Evolutionary conservation across 148 eudicot genomes (phyloP), one percentile per base, ranked within the genome.

Genomic region (Salicornia ramosissima): DNA sequence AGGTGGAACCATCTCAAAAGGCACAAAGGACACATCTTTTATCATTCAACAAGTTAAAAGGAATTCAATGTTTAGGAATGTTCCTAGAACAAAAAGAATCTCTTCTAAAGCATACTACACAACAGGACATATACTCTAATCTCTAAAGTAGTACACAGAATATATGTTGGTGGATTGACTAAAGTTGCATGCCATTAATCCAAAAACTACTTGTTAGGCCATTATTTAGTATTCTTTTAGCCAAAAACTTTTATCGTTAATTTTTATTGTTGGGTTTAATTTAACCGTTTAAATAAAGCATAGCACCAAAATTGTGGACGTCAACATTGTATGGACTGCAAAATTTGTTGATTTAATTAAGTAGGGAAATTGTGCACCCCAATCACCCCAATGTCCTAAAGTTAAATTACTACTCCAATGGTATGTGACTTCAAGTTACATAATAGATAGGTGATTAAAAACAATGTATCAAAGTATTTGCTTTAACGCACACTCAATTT

Each of bases 301-400:
- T 49, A 34, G 24, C 18, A 42, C 29, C 50, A 57, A 16, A 43
- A 10, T 29, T 57, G 16, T 57, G 53, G 39, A 70, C 65, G 58
- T 67, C 58, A 67, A 46, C 26, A 21, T 19, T 67, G 40, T 50
- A 28, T n/a, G 43, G 40, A 67, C 30, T 45, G 29, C 46, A 51
- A 51, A 66, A 57, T 49, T 66, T 49, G 56, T 66, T 66, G 40
- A 9, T 2, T 53, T 14, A 65, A 67, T 69, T 56, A 18, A 42
- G 73, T 70, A 65, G 47, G 40, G 26, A 57, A 58, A 54, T 57
- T 54, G 73, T 70, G 65, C 73, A 57, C 24, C 54, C 28, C 42
- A 57, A 70, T 24, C n/a, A n/a, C n/a, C n/a, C n/a, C n/a, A n/a
- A 42, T 54, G 33, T 36, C 64, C 64, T 18, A 21, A 34, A 14